Base-by-base conservation (phyloP, 768 basidiomycete genomes). In the Podaxis sp. region DNA sequence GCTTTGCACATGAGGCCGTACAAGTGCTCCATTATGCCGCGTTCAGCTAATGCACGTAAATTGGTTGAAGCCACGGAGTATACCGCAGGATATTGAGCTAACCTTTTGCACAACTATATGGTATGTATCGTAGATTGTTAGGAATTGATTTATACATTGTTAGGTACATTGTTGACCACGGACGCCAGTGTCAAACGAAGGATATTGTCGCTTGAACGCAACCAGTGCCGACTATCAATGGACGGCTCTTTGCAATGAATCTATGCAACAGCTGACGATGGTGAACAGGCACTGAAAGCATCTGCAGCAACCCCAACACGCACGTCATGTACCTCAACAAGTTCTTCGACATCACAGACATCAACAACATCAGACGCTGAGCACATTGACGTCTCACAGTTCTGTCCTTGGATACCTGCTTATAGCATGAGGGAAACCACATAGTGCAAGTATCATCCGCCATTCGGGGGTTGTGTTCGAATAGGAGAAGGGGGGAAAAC, bases 391-490 rank as follows among this genome's bases (percentile, higher is more conserved):
- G 1, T 82, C 90, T 4, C 90, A 95, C 68, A 83, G 91, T 16
- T 88, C 91, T 21, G 93, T 95, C 3, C 82, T 93, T 5, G 93
- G 94, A 1, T 95, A 95, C 70, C 82, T 96, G 68, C 82, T 95
- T 0, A 78, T 95, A 35, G 88, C 91, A 2, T 81, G 92, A 13
- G 82, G 86, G 0, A 46, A 46, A 9, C 14, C 44, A 25, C 82
- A 82, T 50, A 87, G 87, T 5, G 82, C 84, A 18, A 86, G 87
- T 65, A 93, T 97, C 64, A 89, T 97, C 66, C 82, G 91, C 35
- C 88, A 91, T 66, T 88, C 90, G 0, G 92, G 92, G 13, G 90
- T 90, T 55, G 81, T 92, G 4, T 93, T 93, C 65, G 92, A 93
- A 63, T 90, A 91, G 35, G 91, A 93, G 63, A 87, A 89, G 40